Evolutionary conservation across 441 rosid genomes (phyloP), one percentile per base, ranked within the genome.

Genomic region (Gossypium laxum): DNA sequence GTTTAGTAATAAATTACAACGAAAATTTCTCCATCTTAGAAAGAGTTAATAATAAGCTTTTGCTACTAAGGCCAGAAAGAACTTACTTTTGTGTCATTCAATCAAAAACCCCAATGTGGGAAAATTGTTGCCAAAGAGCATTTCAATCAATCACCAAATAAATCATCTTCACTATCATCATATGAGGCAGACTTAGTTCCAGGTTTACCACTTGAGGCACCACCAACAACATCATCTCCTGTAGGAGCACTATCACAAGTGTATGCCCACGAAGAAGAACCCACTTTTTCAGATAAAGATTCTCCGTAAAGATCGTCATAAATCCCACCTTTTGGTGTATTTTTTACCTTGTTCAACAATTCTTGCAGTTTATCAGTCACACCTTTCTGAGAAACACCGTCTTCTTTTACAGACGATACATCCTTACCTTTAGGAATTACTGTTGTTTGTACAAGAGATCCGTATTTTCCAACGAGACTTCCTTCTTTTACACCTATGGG

Each of bases 401-500:
- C 83, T 76, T 89, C 93, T 69, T 80, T 85, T n/a, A 41, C 57
- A 10, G 78, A 54, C 5, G 58, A 63, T 17, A 74, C 83, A 59
- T 85, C 89, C 82, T 85, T 85, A 38, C 96, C 92, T 82, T 87
- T 94, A 32, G 96, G 97, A 76, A 92, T 89, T 69, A 90, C 70
- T 1, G 88, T 89, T 15, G 84, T 84, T 72, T 84, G 93, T 69
- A 93, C 92, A 47, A 91, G 90, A 32, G 97, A 90, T 72, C 90
- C 95, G 32, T 93, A 91, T 78, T 91, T 91, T 72, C 98, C 98
- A 60, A 91, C 95, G n/a, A 93, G 90, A 71, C 96, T 93, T 80
- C 98, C 98, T 83, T 93, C 98, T 75, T 83, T 93, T 70, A 93
- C 94, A 41, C 91, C 96, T 5, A 85, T n/a, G 0, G 96, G 98